phyloP scores from a whole-genome alignment of 2,329 filamentous ascomycete genomes.

The Magnaporthiopsis rhizophila region DNA sequence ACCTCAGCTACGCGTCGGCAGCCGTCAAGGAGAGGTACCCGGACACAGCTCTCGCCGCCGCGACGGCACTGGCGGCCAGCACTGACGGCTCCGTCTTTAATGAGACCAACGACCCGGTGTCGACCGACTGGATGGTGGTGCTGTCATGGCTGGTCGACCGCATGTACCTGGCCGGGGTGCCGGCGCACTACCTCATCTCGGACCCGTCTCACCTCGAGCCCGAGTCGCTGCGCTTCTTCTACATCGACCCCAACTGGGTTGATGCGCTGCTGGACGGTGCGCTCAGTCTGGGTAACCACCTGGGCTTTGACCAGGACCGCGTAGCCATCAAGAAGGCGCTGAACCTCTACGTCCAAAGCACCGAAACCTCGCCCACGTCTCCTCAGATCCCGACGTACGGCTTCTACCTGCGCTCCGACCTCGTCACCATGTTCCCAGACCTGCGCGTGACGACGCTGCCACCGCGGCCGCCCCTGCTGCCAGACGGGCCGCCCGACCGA shows the following conservation, averaged over 20 bases:
- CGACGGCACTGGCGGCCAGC: constrained; percentile 10
- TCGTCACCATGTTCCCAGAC: constrained; percentile 30
- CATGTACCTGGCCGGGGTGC: constrained; percentile 27
- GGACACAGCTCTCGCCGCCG: constrained; percentile 7
- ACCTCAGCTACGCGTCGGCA: not conserved
- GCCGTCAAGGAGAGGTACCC: not conserved
- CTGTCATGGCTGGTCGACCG: constrained; percentile 28
- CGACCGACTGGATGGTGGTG: constrained; percentile 29
- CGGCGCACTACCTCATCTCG: constrained; percentile 30
- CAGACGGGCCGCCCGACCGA: constrained; percentile 14
- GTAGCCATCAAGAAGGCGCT: constrained; percentile 22
- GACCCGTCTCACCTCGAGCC: constrained; percentile 26
- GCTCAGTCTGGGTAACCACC: constrained; percentile 31
- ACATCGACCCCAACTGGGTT: constrained; percentile 34
- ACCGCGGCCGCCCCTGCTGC: not conserved
- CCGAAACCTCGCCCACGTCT: constrained; percentile 10
- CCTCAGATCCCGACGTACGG: constrained; percentile 29
- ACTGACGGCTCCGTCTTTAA: constrained; percentile 18
- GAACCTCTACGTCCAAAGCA: constrained; percentile 22
- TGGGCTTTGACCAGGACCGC: constrained; percentile 22
- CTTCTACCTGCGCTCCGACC: constrained; percentile 28
- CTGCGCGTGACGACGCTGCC: constrained; percentile 19
- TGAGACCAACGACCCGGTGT: constrained; percentile 22
- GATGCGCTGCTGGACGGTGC: constrained; percentile 36
- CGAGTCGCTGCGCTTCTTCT: constrained; percentile 35